Conservation (phyloP, 768 basidiomycete species). For the Lactarius quietus region DNA sequence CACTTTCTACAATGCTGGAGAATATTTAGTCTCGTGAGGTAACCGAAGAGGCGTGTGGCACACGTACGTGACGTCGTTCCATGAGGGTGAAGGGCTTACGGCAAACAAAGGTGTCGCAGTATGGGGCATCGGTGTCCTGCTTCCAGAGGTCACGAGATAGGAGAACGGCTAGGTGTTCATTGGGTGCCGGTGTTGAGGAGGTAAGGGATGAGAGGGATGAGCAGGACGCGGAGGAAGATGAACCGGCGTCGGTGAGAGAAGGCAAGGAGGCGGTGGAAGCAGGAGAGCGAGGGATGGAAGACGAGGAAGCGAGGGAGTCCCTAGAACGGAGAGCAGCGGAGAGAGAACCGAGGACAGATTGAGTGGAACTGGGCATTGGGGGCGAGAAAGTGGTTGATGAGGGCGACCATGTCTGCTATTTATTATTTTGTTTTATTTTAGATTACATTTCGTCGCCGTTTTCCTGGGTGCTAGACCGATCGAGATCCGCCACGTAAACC, state of each 20-base stretch:
- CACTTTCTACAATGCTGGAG: conserved; percentile 81
- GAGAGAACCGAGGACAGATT: conserved; percentile 19
- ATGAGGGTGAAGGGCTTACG: conserved; percentile 59
- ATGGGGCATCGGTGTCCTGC: conserved; percentile 57
- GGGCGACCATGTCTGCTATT: conserved; percentile 6
- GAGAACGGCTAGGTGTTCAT: conserved; percentile 77
- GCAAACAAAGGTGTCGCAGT: conserved; percentile 76
- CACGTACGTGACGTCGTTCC: conserved; percentile 70
- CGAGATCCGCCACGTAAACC: conserved; percentile 22
- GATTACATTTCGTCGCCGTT: background rate
- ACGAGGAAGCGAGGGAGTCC: conserved; percentile 21
- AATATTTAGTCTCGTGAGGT: conserved; percentile 2
- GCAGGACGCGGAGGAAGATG: conserved; percentile 28
- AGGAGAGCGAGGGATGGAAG: conserved; percentile 21
- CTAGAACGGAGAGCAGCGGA: conserved; percentile 19
- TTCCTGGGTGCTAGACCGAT: conserved; percentile 6
- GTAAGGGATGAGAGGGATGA: conserved; percentile 24
- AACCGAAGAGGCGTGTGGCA: conserved; percentile 1
- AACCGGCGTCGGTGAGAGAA: conserved; percentile 28
- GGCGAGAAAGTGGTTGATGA: conserved; percentile 11
- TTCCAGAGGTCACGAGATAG: conserved; percentile 73
- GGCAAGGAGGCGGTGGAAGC: conserved; percentile 27
- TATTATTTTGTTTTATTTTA: conserved; percentile 6
- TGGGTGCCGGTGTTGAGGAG: conserved; percentile 33
- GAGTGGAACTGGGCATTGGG: conserved; percentile 3